Percentiles rank a stretch among this genome's conserved stretches.
Evolutionary conservation across 495 filamentous ascomycete species (phyloP).

Genomic region (Penicillium nucicola): DNA sequence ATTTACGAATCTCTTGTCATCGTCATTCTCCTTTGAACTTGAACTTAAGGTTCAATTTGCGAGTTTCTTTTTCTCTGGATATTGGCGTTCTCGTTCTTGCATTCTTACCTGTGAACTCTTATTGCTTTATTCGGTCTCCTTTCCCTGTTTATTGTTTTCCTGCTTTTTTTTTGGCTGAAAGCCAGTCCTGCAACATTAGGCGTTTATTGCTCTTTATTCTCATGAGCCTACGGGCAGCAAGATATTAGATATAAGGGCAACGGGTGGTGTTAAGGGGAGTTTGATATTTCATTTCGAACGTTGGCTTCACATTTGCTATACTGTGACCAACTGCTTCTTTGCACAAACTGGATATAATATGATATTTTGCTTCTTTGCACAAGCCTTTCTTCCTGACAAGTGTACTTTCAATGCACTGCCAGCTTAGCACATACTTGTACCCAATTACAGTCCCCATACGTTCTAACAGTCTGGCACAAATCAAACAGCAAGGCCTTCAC

Average conservation of each 20-base stretch:
- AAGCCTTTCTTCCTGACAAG: neutral
- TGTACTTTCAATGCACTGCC: neutral
- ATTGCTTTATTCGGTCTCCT: conserved; percentile 6
- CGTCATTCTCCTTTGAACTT: conserved; percentile 5
- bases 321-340: conserved; percentile 1
- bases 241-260: conserved; percentile 22
- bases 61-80: conserved; percentile 9
- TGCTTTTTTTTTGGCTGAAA: conserved; percentile 13
- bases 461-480: too few relatives aligned
- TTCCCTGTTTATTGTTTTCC: neutral
- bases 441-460: too few relatives aligned
- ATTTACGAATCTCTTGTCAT: conserved; percentile 26
- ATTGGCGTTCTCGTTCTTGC: conserved; percentile 21
- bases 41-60: conserved; percentile 3
- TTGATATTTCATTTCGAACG: conserved; percentile 11
- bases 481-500: too few relatives aligned
- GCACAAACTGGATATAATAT: conserved; percentile 17
- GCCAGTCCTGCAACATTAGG: conserved; percentile 18
- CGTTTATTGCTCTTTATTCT: conserved; percentile 14
- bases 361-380: neutral
- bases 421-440: too few relatives aligned
- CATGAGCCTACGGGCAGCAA: conserved; percentile 9
- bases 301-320: neutral
- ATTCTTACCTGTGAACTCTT: conserved; percentile 1
- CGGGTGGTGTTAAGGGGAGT: conserved; percentile 15